Evolutionary conservation across 257 asterid species (phyloP).

Genomic region (Nicotiana noctiflora): DNA sequence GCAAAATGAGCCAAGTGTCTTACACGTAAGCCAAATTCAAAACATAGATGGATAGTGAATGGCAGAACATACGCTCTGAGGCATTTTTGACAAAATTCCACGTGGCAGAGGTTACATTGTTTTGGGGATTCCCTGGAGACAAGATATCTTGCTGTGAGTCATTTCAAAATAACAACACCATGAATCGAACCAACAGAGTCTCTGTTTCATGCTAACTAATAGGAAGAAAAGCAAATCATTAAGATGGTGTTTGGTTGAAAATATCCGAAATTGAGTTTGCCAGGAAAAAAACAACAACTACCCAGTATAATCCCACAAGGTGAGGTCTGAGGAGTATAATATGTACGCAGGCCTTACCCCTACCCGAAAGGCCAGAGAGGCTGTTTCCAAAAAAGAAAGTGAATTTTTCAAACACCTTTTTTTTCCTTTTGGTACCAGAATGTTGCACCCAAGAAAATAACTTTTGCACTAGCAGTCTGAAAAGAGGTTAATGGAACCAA

Average conservation of each 20-base stretch:
- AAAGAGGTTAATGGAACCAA: background rate
- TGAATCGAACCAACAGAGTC: background rate
- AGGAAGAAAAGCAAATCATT: background rate
- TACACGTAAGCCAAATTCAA: background rate
- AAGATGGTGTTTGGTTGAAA: background rate
- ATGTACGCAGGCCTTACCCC: no score
- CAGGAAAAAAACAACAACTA: no score
- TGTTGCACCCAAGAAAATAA: no score
- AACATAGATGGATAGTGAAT: background rate
- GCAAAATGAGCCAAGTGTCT: slow-evolving; percentile 12
- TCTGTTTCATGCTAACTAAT: background rate
- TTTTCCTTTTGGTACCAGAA: background rate
- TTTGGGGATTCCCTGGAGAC: slow-evolving; percentile 55
- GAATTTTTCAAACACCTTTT: background rate
- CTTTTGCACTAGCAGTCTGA: background rate
- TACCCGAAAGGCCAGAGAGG: no score
- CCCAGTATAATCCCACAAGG: no score
- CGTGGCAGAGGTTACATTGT: slow-evolving; percentile 46
- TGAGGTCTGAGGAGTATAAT: no score
- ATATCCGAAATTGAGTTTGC: background rate
- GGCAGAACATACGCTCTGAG: slow-evolving; percentile 42
- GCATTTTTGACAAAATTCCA: slow-evolving; percentile 54
- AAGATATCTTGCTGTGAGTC: slow-evolving; percentile 16
- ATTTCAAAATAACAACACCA: background rate
- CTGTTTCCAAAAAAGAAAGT: background rate